Percentiles rank a stretch among this genome's conserved stretches.
Evolutionary conservation across 345 rosid genomes (phyloP).

Genomic region (Aurinia saxatilis): DNA sequence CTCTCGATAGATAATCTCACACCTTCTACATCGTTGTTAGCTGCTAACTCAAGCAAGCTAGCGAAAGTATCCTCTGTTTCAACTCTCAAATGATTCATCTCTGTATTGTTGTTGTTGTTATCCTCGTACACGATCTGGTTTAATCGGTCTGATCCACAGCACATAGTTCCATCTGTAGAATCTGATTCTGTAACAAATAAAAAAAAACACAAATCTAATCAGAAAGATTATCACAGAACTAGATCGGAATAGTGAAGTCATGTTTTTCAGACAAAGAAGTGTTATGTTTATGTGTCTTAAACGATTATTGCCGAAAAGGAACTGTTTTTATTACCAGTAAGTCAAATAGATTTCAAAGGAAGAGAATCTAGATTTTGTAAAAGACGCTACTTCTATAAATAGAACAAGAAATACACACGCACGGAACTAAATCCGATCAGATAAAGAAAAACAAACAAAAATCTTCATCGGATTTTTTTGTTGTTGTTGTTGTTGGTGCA

Average conservation of each 20-base stretch:
- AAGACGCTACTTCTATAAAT: not conserved
- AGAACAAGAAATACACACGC: not conserved
- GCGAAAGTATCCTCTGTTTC: conserved; percentile 80
- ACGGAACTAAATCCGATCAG: not conserved
- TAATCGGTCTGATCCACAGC: conserved; percentile 44
- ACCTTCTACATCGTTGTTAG: conserved; percentile 70
- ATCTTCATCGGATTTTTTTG: conserved; percentile 4
- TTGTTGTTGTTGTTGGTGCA: not conserved
- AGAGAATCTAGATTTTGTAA: not conserved
- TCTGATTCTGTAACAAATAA: conserved; percentile 16
- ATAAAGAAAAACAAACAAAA: conserved; percentile 20
- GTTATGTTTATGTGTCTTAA: not conserved
- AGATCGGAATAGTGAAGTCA: conserved; percentile 7
- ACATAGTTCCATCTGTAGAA: conserved; percentile 47
- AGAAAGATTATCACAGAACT: not conserved
- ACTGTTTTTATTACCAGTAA: conserved; percentile 1
- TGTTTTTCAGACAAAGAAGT: conserved; percentile 5
- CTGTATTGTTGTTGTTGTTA: conserved; percentile 24
- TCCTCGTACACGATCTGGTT: conserved; percentile 28
- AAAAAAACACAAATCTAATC: not conserved
- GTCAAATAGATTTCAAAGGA: conserved; percentile 22
- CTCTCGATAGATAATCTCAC: conserved; percentile 47
- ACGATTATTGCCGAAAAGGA: conserved; percentile 1
- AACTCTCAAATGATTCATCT: conserved; percentile 72
- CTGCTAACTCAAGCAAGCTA: conserved; percentile 91